Conservation (phyloP, 768 basidiomycete genomes). For the Phlebiopsis gigantea region DNA sequence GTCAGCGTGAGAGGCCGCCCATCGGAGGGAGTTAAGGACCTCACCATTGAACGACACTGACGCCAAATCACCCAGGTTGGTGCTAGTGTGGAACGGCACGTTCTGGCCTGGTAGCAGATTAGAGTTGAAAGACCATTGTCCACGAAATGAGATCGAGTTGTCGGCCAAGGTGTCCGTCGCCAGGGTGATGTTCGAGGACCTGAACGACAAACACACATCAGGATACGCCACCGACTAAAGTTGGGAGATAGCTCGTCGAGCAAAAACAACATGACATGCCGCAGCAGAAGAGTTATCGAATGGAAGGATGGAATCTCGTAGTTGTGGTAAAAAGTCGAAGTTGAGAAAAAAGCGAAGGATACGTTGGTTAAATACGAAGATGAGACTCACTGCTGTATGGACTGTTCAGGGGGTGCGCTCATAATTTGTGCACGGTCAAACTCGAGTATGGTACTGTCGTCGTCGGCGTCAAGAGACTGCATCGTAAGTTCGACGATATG, state of each 20-base stretch:
- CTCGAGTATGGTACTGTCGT: conserved; percentile 26
- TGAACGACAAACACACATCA: not conserved
- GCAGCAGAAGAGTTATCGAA: not conserved
- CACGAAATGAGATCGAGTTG: conserved; percentile 43
- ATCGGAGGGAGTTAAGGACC: conserved; percentile 11
- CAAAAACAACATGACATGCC: not conserved
- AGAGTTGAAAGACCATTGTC: conserved; percentile 43
- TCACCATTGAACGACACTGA: conserved; percentile 42
- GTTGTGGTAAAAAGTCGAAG: not conserved
- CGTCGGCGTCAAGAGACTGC: conserved; percentile 26
- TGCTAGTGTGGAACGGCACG: conserved; percentile 26
- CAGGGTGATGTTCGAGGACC: conserved; percentile 3
- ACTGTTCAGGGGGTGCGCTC: conserved; percentile 19
- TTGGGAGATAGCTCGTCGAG: not conserved
- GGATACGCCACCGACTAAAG: not conserved
- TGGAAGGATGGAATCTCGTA: not conserved
- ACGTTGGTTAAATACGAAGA: not conserved
- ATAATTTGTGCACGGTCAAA: conserved; percentile 56
- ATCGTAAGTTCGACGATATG: conserved; percentile 57
- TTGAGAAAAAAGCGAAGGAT: not conserved
- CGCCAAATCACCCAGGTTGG: conserved; percentile 41
- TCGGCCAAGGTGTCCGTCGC: conserved; percentile 32
- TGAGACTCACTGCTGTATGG: conserved; percentile 2
- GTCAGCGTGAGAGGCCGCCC: conserved; percentile 13
- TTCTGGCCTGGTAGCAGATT: conserved; percentile 20